These are phyloP conservation scores for Euphorbia celastroides DNA, from an alignment of 441 rosid genomes.

Conservation along the genomic window DNA sequence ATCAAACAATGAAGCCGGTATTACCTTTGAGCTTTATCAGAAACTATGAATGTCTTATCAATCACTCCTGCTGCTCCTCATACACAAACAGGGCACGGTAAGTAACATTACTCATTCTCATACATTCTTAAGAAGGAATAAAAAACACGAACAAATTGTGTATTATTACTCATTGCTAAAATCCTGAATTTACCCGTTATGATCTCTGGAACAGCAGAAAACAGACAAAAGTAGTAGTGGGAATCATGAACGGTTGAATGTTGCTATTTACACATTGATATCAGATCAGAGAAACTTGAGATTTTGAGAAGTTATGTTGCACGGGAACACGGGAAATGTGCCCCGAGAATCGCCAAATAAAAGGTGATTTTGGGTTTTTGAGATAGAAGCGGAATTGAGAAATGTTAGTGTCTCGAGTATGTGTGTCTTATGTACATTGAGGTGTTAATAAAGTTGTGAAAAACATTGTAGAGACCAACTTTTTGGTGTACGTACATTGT, in stretches of 20 bases:
- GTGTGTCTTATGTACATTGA: constrained; percentile 9
- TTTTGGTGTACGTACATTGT: neutral
- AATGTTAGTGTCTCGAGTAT: no score
- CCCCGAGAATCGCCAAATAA: no score
- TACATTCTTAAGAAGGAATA: no score
- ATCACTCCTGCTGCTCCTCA: constrained; percentile 62
- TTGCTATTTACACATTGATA: constrained; percentile 64
- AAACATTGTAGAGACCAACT: constrained; percentile 13
- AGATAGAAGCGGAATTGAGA: no score
- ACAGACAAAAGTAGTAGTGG: constrained; percentile 77
- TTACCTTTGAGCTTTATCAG: constrained; percentile 53
- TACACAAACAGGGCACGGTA: constrained; percentile 84
- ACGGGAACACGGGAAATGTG: constrained; percentile 44
- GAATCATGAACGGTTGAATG: constrained; percentile 83
- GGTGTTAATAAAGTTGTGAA: constrained; percentile 8
- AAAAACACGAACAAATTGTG: neutral
- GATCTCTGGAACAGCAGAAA: constrained; percentile 89
- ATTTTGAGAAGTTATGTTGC: constrained; percentile 63
- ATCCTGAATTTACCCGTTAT: constrained; percentile 61
- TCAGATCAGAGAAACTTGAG: constrained; percentile 69
- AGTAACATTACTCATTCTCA: constrained; percentile 15
- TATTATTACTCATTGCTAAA: neutral
- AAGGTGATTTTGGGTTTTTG: no score
- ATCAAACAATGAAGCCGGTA: constrained; percentile 29
- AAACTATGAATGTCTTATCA: constrained; percentile 65